Conservation (phyloP, 495 filamentous ascomycete genomes). For the Rusavskia elegans region DNA sequence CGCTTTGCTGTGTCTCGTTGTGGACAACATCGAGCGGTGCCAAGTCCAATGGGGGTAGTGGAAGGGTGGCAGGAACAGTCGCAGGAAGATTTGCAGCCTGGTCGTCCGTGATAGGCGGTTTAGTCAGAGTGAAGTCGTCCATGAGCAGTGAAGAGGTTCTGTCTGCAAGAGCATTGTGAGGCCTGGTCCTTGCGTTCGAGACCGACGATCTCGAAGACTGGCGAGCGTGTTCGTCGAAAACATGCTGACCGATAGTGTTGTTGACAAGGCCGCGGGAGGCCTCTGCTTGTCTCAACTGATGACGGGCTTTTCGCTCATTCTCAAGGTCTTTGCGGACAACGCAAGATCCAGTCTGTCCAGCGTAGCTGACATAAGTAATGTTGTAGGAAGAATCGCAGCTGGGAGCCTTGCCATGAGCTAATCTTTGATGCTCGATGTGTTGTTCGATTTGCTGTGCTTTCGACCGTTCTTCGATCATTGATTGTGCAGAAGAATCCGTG, state of each 20-base stretch:
- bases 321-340: conserved; percentile 26
- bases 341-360: neutral
- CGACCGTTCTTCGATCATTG: neutral
- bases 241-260: neutral
- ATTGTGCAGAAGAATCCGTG: too few species aligned
- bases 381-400: neutral
- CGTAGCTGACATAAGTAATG: neutral
- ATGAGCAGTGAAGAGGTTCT: conserved; percentile 74
- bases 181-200: conserved; percentile 1
- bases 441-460: neutral
- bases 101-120: conserved; percentile 20
- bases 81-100: conserved; percentile 23
- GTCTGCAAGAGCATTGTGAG: conserved; percentile 20
- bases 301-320: conserved; percentile 30
- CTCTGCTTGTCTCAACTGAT: conserved; percentile 21
- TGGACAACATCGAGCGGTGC: conserved; percentile 12
- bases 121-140: conserved; percentile 45
- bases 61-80: conserved; percentile 39
- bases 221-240: conserved; percentile 9
- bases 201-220: conserved; percentile 32
- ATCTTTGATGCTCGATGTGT: neutral
- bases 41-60: conserved; percentile 14
- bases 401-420: neutral
- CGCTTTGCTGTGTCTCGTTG: conserved; percentile 5
- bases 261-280: neutral